Base-by-base conservation (phyloP, 2,329 filamentous ascomycete genomes). In the Colletotrichum endophyticum region DNA sequence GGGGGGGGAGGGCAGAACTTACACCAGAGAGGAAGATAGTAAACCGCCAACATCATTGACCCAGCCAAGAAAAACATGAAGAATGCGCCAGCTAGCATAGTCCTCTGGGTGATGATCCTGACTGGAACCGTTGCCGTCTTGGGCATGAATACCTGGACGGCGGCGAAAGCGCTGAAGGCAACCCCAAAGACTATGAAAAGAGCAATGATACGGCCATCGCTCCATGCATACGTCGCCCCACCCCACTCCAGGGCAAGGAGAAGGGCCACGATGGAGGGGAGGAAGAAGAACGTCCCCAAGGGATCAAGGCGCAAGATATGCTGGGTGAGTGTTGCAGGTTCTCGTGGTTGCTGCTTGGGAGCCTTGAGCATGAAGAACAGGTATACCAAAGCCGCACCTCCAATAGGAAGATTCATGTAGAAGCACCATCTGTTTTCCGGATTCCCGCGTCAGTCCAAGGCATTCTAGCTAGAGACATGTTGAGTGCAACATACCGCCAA, bases 191-290 rank as follows among this genome's bases (percentile, higher is more conserved):
- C 78, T 59, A 87, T 84, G 11, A 92, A 86, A n/a, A 92, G 84
- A 9, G 89, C 79, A 66, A 92, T 88, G 70, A 92, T 87, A 59
- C 88, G 87, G 84, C 88, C 88, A 78, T 84, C 86, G 53, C 81
- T 84, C 91, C 91, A 93, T 0, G 84, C 77, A 78, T 91, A 90
- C 4, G 82, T 86, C 4, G 87, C 86, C 5, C 91, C 91, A 68
- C 91, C 91, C 92, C 91, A 94, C 79, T 94, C 90, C 39, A 94
- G 85, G 2, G 92, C 92, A 7, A 94, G 84, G 5, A 94, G 83
- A 49, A 94, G 89, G 77, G 88, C 91, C 16, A 93, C 86, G 53
- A 92, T 87, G 36, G 88, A 88, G 0, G 92, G 91, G 19, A 94
- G 82, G 78, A 94, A 91, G 81, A 92, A 88, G 16, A 90, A 80